phyloP scores from a whole-genome alignment of 768 basidiomycete genomes.

The Podaxis sp. region DNA sequence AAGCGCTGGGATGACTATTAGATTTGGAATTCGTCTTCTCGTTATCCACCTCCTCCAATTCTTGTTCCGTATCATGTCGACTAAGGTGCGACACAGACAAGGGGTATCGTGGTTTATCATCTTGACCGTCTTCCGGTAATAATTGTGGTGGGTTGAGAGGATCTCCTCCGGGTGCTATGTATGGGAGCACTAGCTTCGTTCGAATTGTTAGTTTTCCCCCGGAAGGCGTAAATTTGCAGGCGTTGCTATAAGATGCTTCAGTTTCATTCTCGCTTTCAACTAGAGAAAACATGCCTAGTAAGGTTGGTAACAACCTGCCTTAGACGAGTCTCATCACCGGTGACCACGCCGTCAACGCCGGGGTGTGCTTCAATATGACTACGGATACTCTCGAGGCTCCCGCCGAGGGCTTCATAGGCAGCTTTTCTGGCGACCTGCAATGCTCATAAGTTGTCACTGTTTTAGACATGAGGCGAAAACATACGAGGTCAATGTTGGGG shows the following conservation, averaged over 20 bases:
- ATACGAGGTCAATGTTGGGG: constrained; percentile 59
- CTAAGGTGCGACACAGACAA: constrained; percentile 11
- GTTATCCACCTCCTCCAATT: constrained; percentile 19
- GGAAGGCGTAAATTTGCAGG: constrained; percentile 75
- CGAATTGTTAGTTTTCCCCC: constrained; percentile 69
- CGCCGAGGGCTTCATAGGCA: constrained; percentile 59
- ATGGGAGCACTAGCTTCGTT: constrained; percentile 56
- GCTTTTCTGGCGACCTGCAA: constrained; percentile 57
- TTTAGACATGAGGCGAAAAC: constrained; percentile 15
- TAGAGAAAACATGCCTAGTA: constrained; percentile 49
- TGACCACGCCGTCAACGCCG: constrained; percentile 64
- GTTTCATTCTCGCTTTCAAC: background rate
- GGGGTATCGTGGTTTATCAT: constrained; percentile 5
- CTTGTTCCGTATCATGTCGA: constrained; percentile 12
- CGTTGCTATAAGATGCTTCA: constrained; percentile 47
- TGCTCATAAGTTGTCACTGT: background rate
- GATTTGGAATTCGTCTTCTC: constrained; percentile 24
- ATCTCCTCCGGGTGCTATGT: constrained; percentile 21
- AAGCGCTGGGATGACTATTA: background rate
- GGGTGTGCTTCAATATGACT: constrained; percentile 44
- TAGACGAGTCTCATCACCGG: constrained; percentile 81
- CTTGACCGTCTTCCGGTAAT: constrained; percentile 2
- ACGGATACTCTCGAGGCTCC: constrained; percentile 39
- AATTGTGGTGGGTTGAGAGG: constrained; percentile 17
- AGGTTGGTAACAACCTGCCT: constrained; percentile 85